phyloP scores from a whole-genome alignment of 768 basidiomycete genomes.

The Bullera alba region DNA sequence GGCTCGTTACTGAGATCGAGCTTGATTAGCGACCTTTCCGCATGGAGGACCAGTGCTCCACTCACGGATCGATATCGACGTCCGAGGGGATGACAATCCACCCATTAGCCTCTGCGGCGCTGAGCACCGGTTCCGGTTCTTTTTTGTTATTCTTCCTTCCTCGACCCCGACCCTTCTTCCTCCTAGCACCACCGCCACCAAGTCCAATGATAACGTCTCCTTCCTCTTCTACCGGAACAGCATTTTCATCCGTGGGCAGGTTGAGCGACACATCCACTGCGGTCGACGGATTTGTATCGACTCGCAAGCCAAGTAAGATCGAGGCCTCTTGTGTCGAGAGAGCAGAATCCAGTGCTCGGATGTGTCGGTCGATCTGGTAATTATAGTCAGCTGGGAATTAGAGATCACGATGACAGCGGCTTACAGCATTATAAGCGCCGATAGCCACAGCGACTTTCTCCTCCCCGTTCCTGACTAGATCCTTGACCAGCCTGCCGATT shows the following conservation, averaged over 20 bases:
- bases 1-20: slow-evolving; percentile 38
- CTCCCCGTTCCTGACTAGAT: slow-evolving; percentile 41
- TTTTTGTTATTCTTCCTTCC: slow-evolving; percentile 9
- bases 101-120: background rate
- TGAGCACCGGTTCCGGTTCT: slow-evolving; percentile 13
- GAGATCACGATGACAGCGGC: slow-evolving; percentile 10
- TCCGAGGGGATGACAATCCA: background rate
- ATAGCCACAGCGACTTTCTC: slow-evolving; percentile 45
- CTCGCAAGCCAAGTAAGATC: slow-evolving; percentile 36
- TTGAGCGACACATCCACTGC: slow-evolving; percentile 20
- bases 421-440: slow-evolving; percentile 44
- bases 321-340: slow-evolving; percentile 40
- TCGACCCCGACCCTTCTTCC: slow-evolving; percentile 4
- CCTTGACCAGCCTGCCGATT: slow-evolving; percentile 36
- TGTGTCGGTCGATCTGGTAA: slow-evolving; percentile 43
- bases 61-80: slow-evolving; percentile 30
- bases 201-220: slow-evolving; percentile 15
- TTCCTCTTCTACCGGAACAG: background rate
- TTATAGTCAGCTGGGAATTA: background rate
- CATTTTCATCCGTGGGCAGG: slow-evolving; percentile 5
- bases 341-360: slow-evolving; percentile 44
- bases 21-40: background rate
- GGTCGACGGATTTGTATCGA: slow-evolving; percentile 32
- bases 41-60: background rate
- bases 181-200: slow-evolving; percentile 5